Evolutionary conservation across 2,329 filamentous ascomycete species (phyloP).

Genomic region (Colletotrichum gigasporum): DNA sequence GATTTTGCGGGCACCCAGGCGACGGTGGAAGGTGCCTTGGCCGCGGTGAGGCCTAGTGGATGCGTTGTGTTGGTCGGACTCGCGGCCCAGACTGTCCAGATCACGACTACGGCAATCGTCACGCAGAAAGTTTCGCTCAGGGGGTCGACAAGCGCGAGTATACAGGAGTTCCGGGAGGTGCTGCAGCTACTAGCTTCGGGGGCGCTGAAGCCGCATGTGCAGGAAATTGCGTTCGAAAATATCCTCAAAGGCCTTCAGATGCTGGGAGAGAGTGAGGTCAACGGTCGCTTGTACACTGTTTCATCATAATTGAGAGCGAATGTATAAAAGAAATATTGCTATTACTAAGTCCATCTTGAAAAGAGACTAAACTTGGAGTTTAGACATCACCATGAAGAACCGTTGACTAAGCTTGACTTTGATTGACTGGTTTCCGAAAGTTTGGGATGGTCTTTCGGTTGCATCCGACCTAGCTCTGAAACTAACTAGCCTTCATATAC

Average conservation of each 20-base stretch:
- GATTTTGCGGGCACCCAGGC: slow-evolving; percentile 21
- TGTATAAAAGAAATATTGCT: too few relatives aligned
- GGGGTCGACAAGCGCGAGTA: slow-evolving; percentile 12
- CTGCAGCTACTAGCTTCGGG: slow-evolving; percentile 3
- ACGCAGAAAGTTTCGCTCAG: slow-evolving; percentile 2
- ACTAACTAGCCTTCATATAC: too few relatives aligned
- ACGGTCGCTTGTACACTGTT: not conserved
- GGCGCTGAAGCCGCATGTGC: not conserved
- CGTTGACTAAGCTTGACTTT: too few relatives aligned
- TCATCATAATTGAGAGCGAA: too few relatives aligned
- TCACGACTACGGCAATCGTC: not conserved
- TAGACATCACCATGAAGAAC: too few relatives aligned
- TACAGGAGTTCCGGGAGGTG: not conserved
- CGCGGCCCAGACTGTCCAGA: not conserved
- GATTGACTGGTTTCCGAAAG: too few relatives aligned
- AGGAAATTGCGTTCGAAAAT: not conserved
- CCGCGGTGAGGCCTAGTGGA: slow-evolving; percentile 10
- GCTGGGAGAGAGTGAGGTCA: not conserved
- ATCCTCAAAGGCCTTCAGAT: not conserved
- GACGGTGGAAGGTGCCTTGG: slow-evolving; percentile 9
- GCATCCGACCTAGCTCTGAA: too few relatives aligned
- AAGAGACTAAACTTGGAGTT: too few relatives aligned
- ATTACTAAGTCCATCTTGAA: too few relatives aligned
- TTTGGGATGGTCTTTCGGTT: too few relatives aligned
- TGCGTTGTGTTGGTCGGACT: slow-evolving; percentile 23